Conservation (phyloP, 2,329 filamentous ascomycete species). For the Colletotrichum sublineola region DNA sequence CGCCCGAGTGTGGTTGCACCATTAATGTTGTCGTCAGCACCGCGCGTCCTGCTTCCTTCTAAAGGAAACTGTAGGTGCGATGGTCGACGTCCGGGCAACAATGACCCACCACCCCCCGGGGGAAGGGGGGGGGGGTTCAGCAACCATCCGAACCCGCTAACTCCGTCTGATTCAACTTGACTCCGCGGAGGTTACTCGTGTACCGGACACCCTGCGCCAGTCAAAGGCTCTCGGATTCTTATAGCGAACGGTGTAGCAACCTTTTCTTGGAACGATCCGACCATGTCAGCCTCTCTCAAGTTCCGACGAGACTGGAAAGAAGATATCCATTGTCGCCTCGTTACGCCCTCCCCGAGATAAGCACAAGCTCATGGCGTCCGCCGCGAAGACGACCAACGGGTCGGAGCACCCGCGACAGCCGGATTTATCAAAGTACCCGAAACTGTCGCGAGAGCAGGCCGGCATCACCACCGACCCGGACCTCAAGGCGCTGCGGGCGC, state of each 20-base stretch:
- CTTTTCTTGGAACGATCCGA: too few relatives aligned
- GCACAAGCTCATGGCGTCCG: not conserved
- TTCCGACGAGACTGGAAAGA: too few relatives aligned
- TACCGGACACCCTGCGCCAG: too few relatives aligned
- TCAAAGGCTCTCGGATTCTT: not conserved
- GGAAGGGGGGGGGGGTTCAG: not conserved
- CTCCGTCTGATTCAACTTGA: not conserved
- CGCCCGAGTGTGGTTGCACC: not conserved
- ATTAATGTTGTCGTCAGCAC: not conserved
- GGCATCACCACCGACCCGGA: slow-evolving; percentile 53
- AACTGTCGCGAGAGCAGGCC: slow-evolving; percentile 46
- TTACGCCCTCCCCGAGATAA: not conserved
- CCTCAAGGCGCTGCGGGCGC: slow-evolving; percentile 54
- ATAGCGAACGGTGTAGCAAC: not conserved
- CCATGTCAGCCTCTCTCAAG: too few relatives aligned
- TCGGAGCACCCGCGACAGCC: not conserved
- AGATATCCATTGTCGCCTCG: not conserved
- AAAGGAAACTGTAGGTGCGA: not conserved
- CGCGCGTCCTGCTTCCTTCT: not conserved
- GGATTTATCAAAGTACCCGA: slow-evolving; percentile 37
- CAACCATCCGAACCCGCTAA: not conserved
- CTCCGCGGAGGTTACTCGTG: not conserved
- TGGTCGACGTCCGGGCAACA: not conserved
- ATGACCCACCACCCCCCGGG: not conserved
- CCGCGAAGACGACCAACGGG: not conserved